phyloP scores from a whole-genome alignment of 2,329 filamentous ascomycete species.

The Bipolaris victoriae region DNA sequence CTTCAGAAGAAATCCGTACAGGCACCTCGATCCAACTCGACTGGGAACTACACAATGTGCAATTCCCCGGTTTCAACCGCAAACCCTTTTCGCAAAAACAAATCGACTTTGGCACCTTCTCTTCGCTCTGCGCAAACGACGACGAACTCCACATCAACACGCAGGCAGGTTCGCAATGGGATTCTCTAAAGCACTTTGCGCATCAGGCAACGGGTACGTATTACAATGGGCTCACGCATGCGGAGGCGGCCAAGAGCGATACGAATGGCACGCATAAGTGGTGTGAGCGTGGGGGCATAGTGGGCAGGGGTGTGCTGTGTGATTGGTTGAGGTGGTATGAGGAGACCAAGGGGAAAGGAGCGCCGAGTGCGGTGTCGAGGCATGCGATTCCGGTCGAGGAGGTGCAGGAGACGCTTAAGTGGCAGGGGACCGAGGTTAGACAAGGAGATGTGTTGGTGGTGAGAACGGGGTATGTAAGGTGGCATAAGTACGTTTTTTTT shows the following conservation, averaged over 20 bases:
- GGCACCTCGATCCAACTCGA: conserved; percentile 60
- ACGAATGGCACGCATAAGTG: conserved; percentile 46
- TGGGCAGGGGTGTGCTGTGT: conserved; percentile 42
- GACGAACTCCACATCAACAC: conserved; percentile 44
- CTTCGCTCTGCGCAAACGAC: conserved; percentile 37
- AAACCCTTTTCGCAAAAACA: conserved; percentile 60
- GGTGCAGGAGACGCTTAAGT: conserved; percentile 37
- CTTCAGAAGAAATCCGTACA: conserved; percentile 58
- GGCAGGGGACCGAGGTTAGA: conserved; percentile 35
- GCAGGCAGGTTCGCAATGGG: conserved; percentile 46
- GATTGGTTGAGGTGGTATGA: conserved; percentile 46
- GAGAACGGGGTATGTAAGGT: conserved; percentile 55
- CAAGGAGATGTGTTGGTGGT: conserved; percentile 47
- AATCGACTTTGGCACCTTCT: conserved; percentile 50
- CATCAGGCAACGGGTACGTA: conserved; percentile 39
- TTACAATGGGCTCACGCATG: conserved; percentile 43
- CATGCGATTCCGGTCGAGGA: conserved; percentile 42
- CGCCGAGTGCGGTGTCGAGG: conserved; percentile 35
- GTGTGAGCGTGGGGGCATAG: conserved; percentile 47
- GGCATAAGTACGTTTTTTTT: conserved; percentile 35
- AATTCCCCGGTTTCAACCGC: conserved; percentile 61
- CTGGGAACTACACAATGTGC: conserved; percentile 63
- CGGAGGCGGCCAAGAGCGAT: conserved; percentile 27
- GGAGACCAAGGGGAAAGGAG: conserved; percentile 31
- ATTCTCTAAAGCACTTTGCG: conserved; percentile 45